phyloP scores from a whole-genome alignment of 345 rosid species.

The Lumnitzera littorea region DNA sequence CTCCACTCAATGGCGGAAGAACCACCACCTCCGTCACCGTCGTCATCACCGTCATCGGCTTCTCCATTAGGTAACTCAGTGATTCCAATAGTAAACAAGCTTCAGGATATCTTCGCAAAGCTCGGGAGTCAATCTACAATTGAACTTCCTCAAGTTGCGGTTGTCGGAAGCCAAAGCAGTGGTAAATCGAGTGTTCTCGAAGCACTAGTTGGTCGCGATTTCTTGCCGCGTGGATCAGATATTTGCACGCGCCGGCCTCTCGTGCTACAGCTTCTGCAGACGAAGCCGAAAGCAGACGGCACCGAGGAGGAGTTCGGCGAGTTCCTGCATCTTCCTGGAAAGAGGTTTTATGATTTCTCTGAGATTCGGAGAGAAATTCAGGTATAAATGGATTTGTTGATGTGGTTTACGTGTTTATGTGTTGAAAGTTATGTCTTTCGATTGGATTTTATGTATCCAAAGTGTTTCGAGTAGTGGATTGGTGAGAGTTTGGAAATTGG shows the following conservation, averaged over 20 bases:
- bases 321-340: constrained; percentile 76
- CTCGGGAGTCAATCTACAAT: constrained; percentile 86
- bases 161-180: constrained; percentile 97
- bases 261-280: constrained; percentile 89
- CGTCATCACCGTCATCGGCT: constrained; percentile 13
- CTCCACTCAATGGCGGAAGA: constrained; percentile 28
- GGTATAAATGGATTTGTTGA: constrained; percentile 24
- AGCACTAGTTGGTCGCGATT: constrained; percentile 94
- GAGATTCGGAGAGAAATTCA: constrained; percentile 93
- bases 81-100: constrained; percentile 89
- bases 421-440: not conserved
- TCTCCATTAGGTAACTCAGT: constrained; percentile 79
- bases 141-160: constrained; percentile 98
- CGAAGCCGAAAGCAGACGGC: constrained; percentile 49
- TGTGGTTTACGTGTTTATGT: not conserved
- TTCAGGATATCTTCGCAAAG: constrained; percentile 94
- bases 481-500: no score
- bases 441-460: not conserved
- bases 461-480: no score
- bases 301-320: constrained; percentile 91
- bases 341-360: constrained; percentile 78
- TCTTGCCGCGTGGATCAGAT: constrained; percentile 85
- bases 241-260: constrained; percentile 98
- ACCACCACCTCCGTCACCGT: constrained; percentile 16
- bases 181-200: constrained; percentile 99